Evolutionary conservation across 1,139 yeast genomes (phyloP).

Genomic region (Pneumocystis wakefieldiae): DNA sequence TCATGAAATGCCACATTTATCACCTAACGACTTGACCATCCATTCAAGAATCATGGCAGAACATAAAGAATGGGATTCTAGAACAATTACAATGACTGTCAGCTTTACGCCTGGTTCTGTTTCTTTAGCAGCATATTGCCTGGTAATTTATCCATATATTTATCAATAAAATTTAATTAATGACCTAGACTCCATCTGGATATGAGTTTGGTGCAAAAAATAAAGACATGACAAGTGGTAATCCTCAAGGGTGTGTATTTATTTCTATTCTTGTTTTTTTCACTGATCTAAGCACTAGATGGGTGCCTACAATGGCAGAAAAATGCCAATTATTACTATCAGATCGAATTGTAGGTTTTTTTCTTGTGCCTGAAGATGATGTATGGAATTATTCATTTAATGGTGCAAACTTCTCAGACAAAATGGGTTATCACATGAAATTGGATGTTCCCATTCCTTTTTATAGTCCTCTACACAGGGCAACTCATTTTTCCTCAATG

Average conservation of each 20-base stretch:
- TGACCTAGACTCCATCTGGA: constrained; percentile 38
- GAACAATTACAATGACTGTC: constrained; percentile 46
- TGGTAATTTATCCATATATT: constrained; percentile 18
- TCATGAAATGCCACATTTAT: constrained; percentile 44
- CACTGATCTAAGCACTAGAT: constrained; percentile 42
- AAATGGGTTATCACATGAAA: constrained; percentile 47
- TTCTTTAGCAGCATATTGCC: constrained; percentile 50
- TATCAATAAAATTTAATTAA: neutral
- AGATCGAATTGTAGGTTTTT: constrained; percentile 64
- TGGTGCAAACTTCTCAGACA: constrained; percentile 68
- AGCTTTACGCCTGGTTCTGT: constrained; percentile 76
- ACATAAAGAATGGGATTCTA: constrained; percentile 26
- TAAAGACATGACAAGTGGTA: constrained; percentile 28
- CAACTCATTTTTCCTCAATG: constrained; percentile 69
- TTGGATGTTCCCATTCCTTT: constrained; percentile 68
- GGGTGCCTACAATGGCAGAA: constrained; percentile 41
- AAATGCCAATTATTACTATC: constrained; percentile 61
- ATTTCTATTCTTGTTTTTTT: constrained; percentile 28
- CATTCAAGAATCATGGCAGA: constrained; percentile 35
- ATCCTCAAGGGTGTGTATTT: constrained; percentile 10
- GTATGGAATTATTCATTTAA: constrained; percentile 86
- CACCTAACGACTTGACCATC: constrained; percentile 57
- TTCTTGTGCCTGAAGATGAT: constrained; percentile 70
- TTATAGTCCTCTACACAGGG: constrained; percentile 77
- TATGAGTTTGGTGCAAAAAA: constrained; percentile 62